Evolutionary conservation across 179 eudicot species (phyloP), one percentile per base, ranked within the genome.

Genomic region (Sideroxylon spinosum): DNA sequence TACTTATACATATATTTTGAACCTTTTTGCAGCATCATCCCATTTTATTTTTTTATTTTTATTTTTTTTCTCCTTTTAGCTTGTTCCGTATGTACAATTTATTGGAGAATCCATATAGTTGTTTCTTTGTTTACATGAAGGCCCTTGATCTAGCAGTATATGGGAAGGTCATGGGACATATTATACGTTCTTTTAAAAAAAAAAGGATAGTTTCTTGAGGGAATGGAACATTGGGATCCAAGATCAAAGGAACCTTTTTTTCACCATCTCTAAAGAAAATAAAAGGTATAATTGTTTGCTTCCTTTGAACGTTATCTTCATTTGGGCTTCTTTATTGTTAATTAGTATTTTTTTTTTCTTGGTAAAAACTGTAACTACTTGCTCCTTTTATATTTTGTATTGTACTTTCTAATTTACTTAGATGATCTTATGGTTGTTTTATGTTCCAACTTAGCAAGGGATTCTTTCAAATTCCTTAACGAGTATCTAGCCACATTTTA

Each of bases 41-140:
- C 10, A 52, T 9, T 3, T 52, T 52, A 4, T 7, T 76, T 28
- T 68, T 71, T 48, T 57, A 2, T 9, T 20, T 50, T 67, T 22
- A 0, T 4, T 16, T 57, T 75, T 57, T 65, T 17, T 16, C 64
- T 3, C 19, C 68, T 67, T 76, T 66, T 92, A 95, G 99, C 84
- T 83, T 95, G 93, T 91, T 93, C 85, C 93, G 89, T 80, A 90
- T 95, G 62, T 95, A 91, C 81, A 95, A 95, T 80, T 84, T 95
- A 49, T 83, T 95, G 86, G 98, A 93, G 81, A 86, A 87, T 73
- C 88, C 91, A 56, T 89, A 92, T 73, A 78, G 96, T 82, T 89
- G 87, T 57, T 93, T 88, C 88, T 85, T 82, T 84, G 97, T 91
- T 64, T 95, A 90, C 84, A 84, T 95, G 96, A 91, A 89, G 83